Evolutionary conservation across 2,329 filamentous ascomycete genomes (phyloP), one percentile per base, ranked within the genome.

Genomic region (Trichoderma sp.): DNA sequence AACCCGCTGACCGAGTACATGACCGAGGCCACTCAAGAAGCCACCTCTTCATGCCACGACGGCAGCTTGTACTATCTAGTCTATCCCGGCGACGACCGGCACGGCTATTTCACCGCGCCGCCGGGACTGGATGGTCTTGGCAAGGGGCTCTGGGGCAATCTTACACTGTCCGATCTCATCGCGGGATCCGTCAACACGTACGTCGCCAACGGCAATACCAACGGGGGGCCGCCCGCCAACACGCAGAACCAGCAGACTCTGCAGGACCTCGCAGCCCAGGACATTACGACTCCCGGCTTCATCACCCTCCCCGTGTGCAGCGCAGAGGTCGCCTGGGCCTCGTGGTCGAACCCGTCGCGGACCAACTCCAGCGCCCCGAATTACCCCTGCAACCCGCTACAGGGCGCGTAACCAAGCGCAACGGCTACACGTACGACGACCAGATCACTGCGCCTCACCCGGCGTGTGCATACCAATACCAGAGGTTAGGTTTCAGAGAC

Each of bases 241-340:
- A 67, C 70, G 1, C 62, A 56, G n/a, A 48, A 75, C 71, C 7
- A 64, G 47, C 60, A 24, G 43, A 71, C 72, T 45, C 43, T 72
- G 9, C 19, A 67, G 7, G 58, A 70, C 26, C 69, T 78, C 15
- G 17, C 72, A 28, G 58, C 71, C 19, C 30, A 64, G 34, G 73
- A 77, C 63, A 62, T 78, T 47, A 76, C 72, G 6, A 75, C 73
- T 0, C 73, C 76, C 0, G 78, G 78, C 2, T 74, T 74, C 64
- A 71, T 79, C 47, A 72, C 70, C 7, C 70, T 80, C 1, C 78
- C 78, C 44, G 75, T 80, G 17, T 80, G 78, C 71, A 74, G 71
- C 59, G 66, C 73, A 34, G 71, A 74, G 9, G 67, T 68, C 6
- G 78, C 77, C 14, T 74, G 62, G 44, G 65, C 71, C 64, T 70